Percentiles rank a stretch among this genome's conserved stretches.
Evolutionary conservation across 225 moss, liverwort and hornwort species (phyloP).

Genomic region (Rhytidiadelphus loreus): DNA sequence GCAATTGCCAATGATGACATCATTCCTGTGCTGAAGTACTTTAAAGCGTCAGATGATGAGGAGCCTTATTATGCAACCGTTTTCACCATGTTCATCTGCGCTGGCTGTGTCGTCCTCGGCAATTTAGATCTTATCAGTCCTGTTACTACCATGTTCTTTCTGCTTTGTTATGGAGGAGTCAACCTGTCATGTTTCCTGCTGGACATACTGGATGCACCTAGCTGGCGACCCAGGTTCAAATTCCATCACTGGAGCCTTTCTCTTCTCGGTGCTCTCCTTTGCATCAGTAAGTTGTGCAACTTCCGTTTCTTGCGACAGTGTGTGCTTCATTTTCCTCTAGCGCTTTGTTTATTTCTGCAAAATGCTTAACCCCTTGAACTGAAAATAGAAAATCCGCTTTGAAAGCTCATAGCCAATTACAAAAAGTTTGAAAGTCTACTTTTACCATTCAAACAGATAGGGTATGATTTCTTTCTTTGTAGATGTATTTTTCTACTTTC

Average conservation of each 20-base stretch:
- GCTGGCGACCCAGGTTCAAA: slow-evolving; percentile 96
- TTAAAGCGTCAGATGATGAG: slow-evolving; percentile 73
- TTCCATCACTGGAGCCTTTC: slow-evolving; percentile 97
- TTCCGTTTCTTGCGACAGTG: neutral
- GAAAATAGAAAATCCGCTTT: neutral
- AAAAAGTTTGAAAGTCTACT: neutral
- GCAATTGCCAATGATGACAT: slow-evolving; percentile 98
- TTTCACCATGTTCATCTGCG: slow-evolving; percentile 84
- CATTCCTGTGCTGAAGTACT: slow-evolving; percentile 84
- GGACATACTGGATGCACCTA: slow-evolving; percentile 89
- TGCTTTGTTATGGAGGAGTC: slow-evolving; percentile 89
- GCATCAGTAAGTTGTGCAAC: slow-evolving; percentile 56
- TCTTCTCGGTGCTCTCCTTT: slow-evolving; percentile 79
- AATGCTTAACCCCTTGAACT: neutral
- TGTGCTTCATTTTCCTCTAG: neutral
- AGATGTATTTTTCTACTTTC: neutral
- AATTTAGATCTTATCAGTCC: slow-evolving; percentile 91
- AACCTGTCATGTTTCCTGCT: slow-evolving; percentile 92
- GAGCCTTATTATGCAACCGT: slow-evolving; percentile 85
- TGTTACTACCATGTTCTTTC: slow-evolving; percentile 96
- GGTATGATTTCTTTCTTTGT: neutral
- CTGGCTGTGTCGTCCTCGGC: slow-evolving; percentile 83
- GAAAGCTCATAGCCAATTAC: neutral
- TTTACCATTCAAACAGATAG: neutral
- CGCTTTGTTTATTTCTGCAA: neutral